These are phyloP conservation scores for Medicago ruthenica DNA, from an alignment of 306 rosid species.

Conservation along the genomic window DNA sequence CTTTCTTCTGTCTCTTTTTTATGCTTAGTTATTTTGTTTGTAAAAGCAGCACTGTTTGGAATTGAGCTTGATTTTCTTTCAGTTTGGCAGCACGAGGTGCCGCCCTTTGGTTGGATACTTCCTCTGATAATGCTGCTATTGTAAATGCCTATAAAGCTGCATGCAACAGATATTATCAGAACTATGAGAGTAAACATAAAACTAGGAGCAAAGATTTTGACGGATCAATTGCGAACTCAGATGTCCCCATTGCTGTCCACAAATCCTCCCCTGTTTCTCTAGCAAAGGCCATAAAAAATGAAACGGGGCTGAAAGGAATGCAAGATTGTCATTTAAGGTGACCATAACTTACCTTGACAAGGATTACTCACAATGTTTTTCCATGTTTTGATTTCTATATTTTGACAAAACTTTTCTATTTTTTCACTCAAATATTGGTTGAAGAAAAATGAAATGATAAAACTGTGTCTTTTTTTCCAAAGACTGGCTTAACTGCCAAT, in stretches of 20 bases:
- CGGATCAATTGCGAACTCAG: slow-evolving; percentile 52
- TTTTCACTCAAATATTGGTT: slow-evolving; percentile 35
- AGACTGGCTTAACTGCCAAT: slow-evolving; percentile 6
- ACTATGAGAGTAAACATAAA: slow-evolving; percentile 54
- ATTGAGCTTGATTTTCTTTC: slow-evolving; percentile 44
- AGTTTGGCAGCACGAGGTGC: slow-evolving; percentile 79
- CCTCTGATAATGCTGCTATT: slow-evolving; percentile 90
- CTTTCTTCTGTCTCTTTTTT: slow-evolving; percentile 26
- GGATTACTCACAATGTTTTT: slow-evolving; percentile 34
- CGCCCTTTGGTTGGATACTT: slow-evolving; percentile 83
- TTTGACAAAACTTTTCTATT: slow-evolving; percentile 12
- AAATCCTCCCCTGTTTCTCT: slow-evolving; percentile 72
- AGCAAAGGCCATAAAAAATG: slow-evolving; percentile 89
- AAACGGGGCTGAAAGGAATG: slow-evolving; percentile 88
- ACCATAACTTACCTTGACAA: slow-evolving; percentile 25
- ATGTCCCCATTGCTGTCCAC: slow-evolving; percentile 56
- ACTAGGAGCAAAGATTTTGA: slow-evolving; percentile 46
- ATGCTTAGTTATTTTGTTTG: slow-evolving; percentile 4
- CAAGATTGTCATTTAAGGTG: slow-evolving; percentile 81
- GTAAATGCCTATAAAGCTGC: slow-evolving; percentile 75
- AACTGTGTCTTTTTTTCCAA: slow-evolving; percentile 11
- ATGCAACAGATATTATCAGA: slow-evolving; percentile 60
- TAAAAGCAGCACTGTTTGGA: slow-evolving; percentile 25
- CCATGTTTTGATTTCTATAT: slow-evolving; percentile 38
- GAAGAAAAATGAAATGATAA: slow-evolving; percentile 34